Evolutionary conservation across 1,139 yeast genomes (phyloP), one percentile per base, ranked within the genome.

Genomic region (Debaryomyces sp.): DNA sequence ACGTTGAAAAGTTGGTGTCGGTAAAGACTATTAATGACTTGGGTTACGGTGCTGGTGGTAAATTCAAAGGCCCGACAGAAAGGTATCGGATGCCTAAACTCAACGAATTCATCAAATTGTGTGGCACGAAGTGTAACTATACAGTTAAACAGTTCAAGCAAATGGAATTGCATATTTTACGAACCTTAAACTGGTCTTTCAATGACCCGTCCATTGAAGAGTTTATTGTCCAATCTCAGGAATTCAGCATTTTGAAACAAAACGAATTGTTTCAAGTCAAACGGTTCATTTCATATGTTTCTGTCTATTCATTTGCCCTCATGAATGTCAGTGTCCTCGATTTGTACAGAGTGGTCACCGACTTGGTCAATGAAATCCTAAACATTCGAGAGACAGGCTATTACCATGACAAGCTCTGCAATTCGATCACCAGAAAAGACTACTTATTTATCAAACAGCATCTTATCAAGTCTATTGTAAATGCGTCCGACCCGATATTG

Each of bases 41-140:
- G 51, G 80, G 79, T 41, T 74, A 73, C 56, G 80, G 80, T 3
- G 57, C 67, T 36, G 87, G 88, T 39, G 87, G 86, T 13, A 74
- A 85, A 58, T 82, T 72, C 62, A 67, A 74, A 50, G 89, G 89
- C 15, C 89, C 89, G 38, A 82, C 85, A 43, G 84, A 84, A 60
- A 71, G 89, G 56, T 82, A 83, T 54, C 72, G 90, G 62, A 76
- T 83, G 48, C 89, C 89, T 39, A 78, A 86, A 58, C 69, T 84
- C 49, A 74, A 77, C 39, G 90, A 84, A 62, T 70, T 84, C 54
- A 82, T 84, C 50, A 82, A 78, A 62, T 67, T 80, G 44, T 84
- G 88, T 63, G 85, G 85, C 32, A 79, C 81, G 45, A 70, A 76
- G 55, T 78, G 84, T 54, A 73, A 74, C 48, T 82, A 82, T 60